phyloP scores from a whole-genome alignment of 2,329 filamentous ascomycete species.

The Stemphylium lycopersici region DNA sequence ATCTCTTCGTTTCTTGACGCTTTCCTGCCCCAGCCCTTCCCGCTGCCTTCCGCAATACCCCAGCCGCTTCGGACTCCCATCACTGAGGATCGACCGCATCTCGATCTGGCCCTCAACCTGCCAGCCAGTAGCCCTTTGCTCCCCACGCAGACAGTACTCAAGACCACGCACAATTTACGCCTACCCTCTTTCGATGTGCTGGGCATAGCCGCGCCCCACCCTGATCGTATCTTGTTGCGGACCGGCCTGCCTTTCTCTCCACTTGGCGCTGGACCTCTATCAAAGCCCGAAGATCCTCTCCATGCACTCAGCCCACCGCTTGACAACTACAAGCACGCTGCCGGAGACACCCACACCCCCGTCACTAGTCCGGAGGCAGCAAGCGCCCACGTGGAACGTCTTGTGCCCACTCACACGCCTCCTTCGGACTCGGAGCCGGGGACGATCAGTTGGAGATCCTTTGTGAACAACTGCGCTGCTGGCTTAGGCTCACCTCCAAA shows the following conservation, averaged over 20 bases:
- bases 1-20: slow-evolving; percentile 35
- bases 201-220: slow-evolving; percentile 57
- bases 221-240: slow-evolving; percentile 46
- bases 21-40: slow-evolving; percentile 38
- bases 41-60: slow-evolving; percentile 33
- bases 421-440: slow-evolving; percentile 54
- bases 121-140: slow-evolving; percentile 39
- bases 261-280: slow-evolving; percentile 46
- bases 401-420: slow-evolving; percentile 54
- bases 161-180: slow-evolving; percentile 51
- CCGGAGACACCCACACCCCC: slow-evolving; percentile 23
- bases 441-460: slow-evolving; percentile 49
- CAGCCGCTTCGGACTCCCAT: slow-evolving; percentile 33
- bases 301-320: slow-evolving; percentile 46
- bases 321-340: slow-evolving; percentile 25
- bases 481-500: slow-evolving; percentile 50
- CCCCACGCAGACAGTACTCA: slow-evolving; percentile 39
- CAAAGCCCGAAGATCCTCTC: slow-evolving; percentile 50
- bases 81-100: slow-evolving; percentile 32
- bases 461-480: slow-evolving; percentile 44
- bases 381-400: slow-evolving; percentile 38
- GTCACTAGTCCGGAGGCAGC: slow-evolving; percentile 25
- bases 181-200: slow-evolving; percentile 61
- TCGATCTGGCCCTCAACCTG: slow-evolving; percentile 34
- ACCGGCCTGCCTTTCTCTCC: slow-evolving; percentile 36